phyloP scores from a whole-genome alignment of 441 rosid genomes.

The Corymbia citriodora region DNA sequence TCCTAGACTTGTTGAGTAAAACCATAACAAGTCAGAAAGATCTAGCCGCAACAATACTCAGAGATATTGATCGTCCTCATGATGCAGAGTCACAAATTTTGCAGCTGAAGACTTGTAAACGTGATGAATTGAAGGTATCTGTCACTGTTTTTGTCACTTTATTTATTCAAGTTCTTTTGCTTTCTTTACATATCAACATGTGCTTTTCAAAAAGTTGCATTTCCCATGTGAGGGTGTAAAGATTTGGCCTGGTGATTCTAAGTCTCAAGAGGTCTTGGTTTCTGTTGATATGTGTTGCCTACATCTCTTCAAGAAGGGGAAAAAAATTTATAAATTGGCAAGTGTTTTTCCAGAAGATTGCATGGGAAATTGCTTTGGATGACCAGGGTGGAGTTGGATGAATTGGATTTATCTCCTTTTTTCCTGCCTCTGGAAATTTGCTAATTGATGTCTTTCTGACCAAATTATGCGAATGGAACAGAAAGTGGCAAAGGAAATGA shows the following conservation, averaged over 20 bases:
- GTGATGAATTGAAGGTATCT: too few relatives aligned
- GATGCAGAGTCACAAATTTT: neutral
- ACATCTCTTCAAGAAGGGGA: neutral
- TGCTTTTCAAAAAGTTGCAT: neutral
- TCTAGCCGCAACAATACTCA: slow-evolving; percentile 75
- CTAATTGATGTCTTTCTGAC: neutral
- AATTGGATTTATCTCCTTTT: neutral
- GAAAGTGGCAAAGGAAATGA: slow-evolving; percentile 92
- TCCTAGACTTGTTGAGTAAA: slow-evolving; percentile 82
- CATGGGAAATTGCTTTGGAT: neutral
- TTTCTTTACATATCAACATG: neutral
- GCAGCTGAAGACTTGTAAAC: too few relatives aligned
- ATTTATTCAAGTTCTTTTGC: neutral
- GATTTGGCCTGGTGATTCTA: neutral
- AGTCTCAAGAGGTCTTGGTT: neutral
- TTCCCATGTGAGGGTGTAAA: neutral
- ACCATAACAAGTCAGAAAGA: slow-evolving; percentile 91
- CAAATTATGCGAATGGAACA: slow-evolving; percentile 25
- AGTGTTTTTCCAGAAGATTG: neutral
- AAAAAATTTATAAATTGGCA: neutral
- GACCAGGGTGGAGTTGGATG: neutral
- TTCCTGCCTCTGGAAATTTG: neutral
- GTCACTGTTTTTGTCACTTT: too few relatives aligned
- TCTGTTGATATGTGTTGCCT: neutral
- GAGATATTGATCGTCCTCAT: slow-evolving; percentile 54